Evolutionary conservation across 192 early-diverging fungal species (phyloP), one percentile per base, ranked within the genome.

Genomic region (Umbelopsis sp.): DNA sequence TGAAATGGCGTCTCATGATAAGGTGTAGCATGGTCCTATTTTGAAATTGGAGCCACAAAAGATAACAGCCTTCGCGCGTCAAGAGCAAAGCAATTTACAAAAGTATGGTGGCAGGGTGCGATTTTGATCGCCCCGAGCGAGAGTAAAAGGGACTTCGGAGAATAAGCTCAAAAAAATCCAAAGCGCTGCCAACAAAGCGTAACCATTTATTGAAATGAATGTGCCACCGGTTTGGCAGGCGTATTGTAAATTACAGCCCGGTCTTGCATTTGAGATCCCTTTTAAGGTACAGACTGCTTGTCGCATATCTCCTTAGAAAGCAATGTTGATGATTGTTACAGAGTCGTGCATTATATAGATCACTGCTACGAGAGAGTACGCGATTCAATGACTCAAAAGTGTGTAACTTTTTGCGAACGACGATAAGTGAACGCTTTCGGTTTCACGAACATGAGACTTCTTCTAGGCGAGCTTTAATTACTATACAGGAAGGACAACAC

Each of bases 381-480:
- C 51, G 18, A 30, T 71, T 55, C 33, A n/a, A 64, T 18, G 25
- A 46, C 21, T 41, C 23, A 4, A 25, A 64, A 20, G 53, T 64
- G 12, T 21, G 21, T 46, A 27, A 1, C 25, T 71, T 64, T 64
- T 25, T 71, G 18, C 45, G 20, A 0, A 41, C 23, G 45, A 64
- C 52, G 12, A 64, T 71, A 27, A n/a, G 18, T 11, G 70, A 71
- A 46, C 51, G 70, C 11, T 71, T 71, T 49, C 70, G 46, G 5
- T 71, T 64, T 16, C 53, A 71, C 23, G 46, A 71, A 12, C 48
- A 47, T 35, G 58, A 71, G 21, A 71, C 70, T 3, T 71, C 70
- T 20, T 6, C 22, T 0, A 2, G 2, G 15, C 23, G 18, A 20
- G 25, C 58, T 23, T 11, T 71, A 12, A 11, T 1, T 9, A 25